Conservation (phyloP, 2,329 filamentous ascomycete species). For the Paraconiothyrium brasiliense region DNA sequence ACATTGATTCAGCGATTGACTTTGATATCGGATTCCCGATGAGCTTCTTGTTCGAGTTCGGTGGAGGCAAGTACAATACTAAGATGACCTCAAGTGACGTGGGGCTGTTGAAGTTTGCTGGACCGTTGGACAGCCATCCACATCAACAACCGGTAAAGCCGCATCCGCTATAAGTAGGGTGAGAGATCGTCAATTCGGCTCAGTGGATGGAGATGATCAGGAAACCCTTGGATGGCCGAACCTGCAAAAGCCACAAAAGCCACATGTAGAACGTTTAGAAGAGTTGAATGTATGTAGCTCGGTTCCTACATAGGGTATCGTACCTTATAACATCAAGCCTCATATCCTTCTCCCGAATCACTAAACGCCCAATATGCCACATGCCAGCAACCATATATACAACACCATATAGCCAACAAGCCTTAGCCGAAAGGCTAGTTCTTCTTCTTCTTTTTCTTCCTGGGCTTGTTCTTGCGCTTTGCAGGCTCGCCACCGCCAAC, state of each 20-base stretch:
- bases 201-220: not conserved
- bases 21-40: slow-evolving; percentile 68
- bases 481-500: slow-evolving; percentile 30
- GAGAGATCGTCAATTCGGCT: not conserved
- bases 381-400: not conserved
- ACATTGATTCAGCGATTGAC: slow-evolving; percentile 61
- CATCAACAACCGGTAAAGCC: slow-evolving; percentile 38
- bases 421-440: slow-evolving; percentile 18
- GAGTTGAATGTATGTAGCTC: not conserved
- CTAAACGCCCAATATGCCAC: not conserved
- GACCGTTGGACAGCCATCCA: slow-evolving; percentile 38
- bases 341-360: not conserved
- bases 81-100: slow-evolving; percentile 43
- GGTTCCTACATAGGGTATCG: slow-evolving; percentile 1
- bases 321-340: not conserved
- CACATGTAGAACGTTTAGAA: not conserved
- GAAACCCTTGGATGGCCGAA: not conserved
- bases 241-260: not conserved
- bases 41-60: slow-evolving; percentile 53
- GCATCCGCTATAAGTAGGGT: slow-evolving; percentile 28
- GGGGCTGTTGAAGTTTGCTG: slow-evolving; percentile 37
- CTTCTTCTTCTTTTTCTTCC: slow-evolving; percentile 52
- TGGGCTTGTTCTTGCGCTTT: slow-evolving; percentile 47
- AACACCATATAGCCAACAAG: not conserved
- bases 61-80: slow-evolving; percentile 36